Base-by-base conservation (phyloP, 176 grass and related monocot genomes). In the Sorghum bicolor region DNA sequence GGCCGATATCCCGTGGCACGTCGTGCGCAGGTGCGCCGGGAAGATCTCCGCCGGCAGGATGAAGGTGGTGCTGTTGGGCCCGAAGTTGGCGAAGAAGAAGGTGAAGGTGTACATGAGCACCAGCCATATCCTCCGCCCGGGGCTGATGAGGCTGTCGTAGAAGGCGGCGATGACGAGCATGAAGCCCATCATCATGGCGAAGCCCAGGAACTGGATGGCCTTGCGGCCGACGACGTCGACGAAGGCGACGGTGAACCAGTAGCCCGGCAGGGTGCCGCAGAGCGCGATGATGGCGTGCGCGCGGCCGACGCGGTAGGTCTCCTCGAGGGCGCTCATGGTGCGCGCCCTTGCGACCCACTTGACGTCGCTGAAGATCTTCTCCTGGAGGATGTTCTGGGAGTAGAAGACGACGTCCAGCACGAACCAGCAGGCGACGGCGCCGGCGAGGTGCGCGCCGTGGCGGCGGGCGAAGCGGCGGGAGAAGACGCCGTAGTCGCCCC, bases 371-470 rank as follows among this genome's bases (percentile, higher is more conserved):
- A 97, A 97, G 76, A 97, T 93, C 77, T 90, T 79, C 75, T 91
- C 93, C 75, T 97, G 94, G 37, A 97, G 93, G 65, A 97, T 89
- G 82, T 93, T 97, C 87, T 97, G 91, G 39, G 84, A 87, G 87
- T 97, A 97, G 87, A 97, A 91, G 76, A 91, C 94, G 72, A 91
- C 89, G 81, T 86, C 94, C n/a, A 97, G 94, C 8, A 94, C 45
- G 79, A 94, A 91, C 83, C 92, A 94, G 45, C 81, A 86, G 2
- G 30, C 66, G 28, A 71, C 50, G 0, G 92, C 88, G 44, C 89
- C 92, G 2, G 87, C 38, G 22, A 94, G 83, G 74, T 91, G 92
- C 8, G 80, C 29, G 13, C 89, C 92, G 52, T 94, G 92, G 13
- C 89, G 89, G 12, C 14, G 63, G n/a, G 47, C 14, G 53, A 94